Base-by-base conservation (phyloP, 805 yeast species). In the Starmera pachycereana region DNA sequence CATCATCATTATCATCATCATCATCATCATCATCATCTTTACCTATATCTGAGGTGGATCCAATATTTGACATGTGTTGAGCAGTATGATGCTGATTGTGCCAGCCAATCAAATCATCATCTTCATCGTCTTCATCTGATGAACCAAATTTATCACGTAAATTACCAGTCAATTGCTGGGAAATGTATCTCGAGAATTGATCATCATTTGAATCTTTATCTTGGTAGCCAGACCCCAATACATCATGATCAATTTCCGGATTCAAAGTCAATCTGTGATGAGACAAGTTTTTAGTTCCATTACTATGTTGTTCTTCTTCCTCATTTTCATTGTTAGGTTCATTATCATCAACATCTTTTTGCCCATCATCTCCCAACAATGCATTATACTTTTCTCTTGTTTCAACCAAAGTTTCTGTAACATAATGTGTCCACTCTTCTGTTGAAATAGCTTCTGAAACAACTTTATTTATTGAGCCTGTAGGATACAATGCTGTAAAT, bases 311-410 rank as follows among this genome's bases (percentile, higher is more conserved):
- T 16, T 42, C 43, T 10, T 46, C 62, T 28, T 52, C 53, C 4
- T 50, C 52, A 19, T 56, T 54, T 35, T 63, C 55, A 37, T 53
- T 52, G 9, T 35, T 22, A 25, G 22, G 34, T 14, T 42, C 44
- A 12, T 41, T 49, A 28, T 43, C 58, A 28, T 43, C 58, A 35
- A 57, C 61, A 28, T 50, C 54, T 12, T 56, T 59, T 14, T 55
- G 58, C 31, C 55, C 58, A 22, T 57, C 64, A n/a, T 90, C 94
- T 16, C 98, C 98, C 34, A 92, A 69, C 29, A 90, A 82, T 10
- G 96, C 88, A 60, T 90, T 92, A 61, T 92, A 92, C 63, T 88
- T 89, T 57, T 88, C 95, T 48, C 98, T 72, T 3, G 95, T 87
- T 52, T 86, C 95, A 45, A 82, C 84, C 45, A 92, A 67, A 1